These are phyloP conservation scores for Phyllosticta citrichinensis DNA, from an alignment of 2,329 filamentous ascomycete species.

Conservation along the genomic window DNA sequence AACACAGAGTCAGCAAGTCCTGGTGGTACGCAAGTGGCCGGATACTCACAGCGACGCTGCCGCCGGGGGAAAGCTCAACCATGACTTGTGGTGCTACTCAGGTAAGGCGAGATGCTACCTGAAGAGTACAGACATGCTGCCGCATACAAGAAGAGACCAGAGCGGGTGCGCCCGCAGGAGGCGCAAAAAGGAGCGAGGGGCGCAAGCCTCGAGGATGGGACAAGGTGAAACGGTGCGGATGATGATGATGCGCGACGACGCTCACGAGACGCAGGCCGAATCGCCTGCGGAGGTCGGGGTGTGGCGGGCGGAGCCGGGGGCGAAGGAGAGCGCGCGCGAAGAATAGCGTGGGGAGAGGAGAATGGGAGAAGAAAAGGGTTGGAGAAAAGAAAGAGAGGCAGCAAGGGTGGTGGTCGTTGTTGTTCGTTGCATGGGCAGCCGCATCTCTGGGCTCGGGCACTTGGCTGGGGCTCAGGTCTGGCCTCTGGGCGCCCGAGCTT, in stretches of 20 bases:
- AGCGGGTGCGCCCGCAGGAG: conserved; percentile 2
- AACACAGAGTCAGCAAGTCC: background rate
- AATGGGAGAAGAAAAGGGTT: background rate
- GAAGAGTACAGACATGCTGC: conserved; percentile 20
- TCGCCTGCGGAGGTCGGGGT: background rate
- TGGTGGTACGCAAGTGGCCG: background rate
- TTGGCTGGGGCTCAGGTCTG: background rate
- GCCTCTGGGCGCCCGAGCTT: background rate
- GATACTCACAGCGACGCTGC: conserved; percentile 31
- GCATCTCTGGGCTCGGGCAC: background rate
- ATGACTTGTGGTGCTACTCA: conserved; percentile 16
- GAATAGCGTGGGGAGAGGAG: background rate
- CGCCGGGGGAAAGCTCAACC: conserved; percentile 32
- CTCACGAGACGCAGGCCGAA: conserved; percentile 8
- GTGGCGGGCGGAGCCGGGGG: conserved; percentile 1
- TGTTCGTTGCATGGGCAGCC: background rate
- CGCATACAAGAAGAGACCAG: background rate
- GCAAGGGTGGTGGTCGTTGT: background rate
- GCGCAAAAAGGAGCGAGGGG: conserved; percentile 8
- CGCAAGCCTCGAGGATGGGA: background rate
- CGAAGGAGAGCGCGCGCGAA: background rate
- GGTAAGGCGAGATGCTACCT: conserved; percentile 22
- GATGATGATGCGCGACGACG: background rate
- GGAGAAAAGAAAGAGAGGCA: background rate
- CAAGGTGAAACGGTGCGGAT: background rate